phyloP scores from a whole-genome alignment of 768 basidiomycete species.

The Cystofilobasidium capitatum region DNA sequence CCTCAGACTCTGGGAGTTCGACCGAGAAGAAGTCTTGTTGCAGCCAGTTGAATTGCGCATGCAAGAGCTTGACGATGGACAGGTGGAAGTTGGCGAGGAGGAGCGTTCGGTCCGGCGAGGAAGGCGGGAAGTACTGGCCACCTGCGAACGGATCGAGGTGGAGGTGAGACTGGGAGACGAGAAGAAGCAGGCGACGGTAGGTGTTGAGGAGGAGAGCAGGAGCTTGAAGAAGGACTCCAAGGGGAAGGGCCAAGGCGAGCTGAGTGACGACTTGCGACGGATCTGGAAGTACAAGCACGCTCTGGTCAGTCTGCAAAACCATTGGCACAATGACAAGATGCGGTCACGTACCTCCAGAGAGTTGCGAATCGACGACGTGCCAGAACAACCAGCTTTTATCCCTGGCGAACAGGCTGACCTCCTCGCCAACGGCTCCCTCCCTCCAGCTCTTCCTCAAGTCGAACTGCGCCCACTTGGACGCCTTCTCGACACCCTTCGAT shows the following conservation, averaged over 20 bases:
- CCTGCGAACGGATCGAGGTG: constrained; percentile 2
- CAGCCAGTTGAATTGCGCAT: constrained; percentile 10
- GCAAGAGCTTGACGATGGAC: constrained; percentile 2
- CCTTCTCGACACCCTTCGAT: background rate
- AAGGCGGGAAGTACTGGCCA: background rate
- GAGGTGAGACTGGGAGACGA: constrained; percentile 13
- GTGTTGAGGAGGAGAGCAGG: constrained; percentile 17
- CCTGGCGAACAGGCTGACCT: constrained; percentile 16
- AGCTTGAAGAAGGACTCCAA: constrained; percentile 2
- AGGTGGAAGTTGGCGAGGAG: constrained; percentile 8
- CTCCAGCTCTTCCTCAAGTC: constrained; percentile 26
- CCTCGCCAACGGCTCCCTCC: constrained; percentile 13
- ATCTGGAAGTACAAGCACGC: background rate
- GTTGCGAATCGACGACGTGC: constrained; percentile 11
- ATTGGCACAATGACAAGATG: background rate
- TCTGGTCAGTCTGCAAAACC: background rate
- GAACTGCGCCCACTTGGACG: constrained; percentile 9
- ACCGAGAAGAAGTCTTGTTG: background rate
- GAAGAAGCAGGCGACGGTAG: constrained; percentile 15
- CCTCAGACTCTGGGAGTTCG: constrained; percentile 21
- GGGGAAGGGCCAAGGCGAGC: constrained; percentile 17
- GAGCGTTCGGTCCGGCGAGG: background rate
- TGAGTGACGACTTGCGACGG: constrained; percentile 9
- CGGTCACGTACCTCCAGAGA: constrained; percentile 20
- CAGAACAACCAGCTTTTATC: constrained; percentile 28